Conservation (phyloP, 768 basidiomycete species). For the Heimioporus sp. region DNA sequence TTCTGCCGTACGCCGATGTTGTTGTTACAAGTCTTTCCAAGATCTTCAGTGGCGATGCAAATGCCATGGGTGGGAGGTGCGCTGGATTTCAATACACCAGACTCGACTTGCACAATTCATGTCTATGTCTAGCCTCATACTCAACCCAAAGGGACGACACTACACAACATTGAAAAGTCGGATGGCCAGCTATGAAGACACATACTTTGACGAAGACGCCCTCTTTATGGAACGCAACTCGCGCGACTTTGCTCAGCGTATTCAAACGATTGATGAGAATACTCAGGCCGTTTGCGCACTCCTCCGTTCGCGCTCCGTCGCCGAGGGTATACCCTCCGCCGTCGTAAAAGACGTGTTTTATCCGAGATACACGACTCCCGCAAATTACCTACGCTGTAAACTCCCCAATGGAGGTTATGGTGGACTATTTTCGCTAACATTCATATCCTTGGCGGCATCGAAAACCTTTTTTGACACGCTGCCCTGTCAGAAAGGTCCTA, state of each 20-base stretch:
- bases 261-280: constrained; percentile 76
- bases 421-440: constrained; percentile 85
- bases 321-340: constrained; percentile 33
- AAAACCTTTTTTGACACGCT: constrained; percentile 83
- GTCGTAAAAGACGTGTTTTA: constrained; percentile 86
- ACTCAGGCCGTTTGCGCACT: constrained; percentile 80
- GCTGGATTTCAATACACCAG: constrained; percentile 18
- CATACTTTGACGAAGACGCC: constrained; percentile 88
- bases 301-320: constrained; percentile 57
- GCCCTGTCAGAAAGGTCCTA: constrained; percentile 85
- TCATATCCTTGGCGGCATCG: constrained; percentile 66
- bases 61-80: constrained; percentile 98
- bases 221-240: constrained; percentile 99
- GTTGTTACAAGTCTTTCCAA: constrained; percentile 92
- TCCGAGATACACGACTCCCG: constrained; percentile 74
- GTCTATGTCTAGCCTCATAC: constrained; percentile 59
- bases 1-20: constrained; percentile 82
- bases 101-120: neutral
- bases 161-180: constrained; percentile 65
- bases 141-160: constrained; percentile 76
- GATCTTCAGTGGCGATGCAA: constrained; percentile 90
- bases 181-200: constrained; percentile 73
- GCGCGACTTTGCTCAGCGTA: constrained; percentile 80
- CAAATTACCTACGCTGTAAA: constrained; percentile 71
- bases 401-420: constrained; percentile 65